phyloP scores from a whole-genome alignment of 1,139 yeast genomes.

The Maudiozyma humilis region DNA sequence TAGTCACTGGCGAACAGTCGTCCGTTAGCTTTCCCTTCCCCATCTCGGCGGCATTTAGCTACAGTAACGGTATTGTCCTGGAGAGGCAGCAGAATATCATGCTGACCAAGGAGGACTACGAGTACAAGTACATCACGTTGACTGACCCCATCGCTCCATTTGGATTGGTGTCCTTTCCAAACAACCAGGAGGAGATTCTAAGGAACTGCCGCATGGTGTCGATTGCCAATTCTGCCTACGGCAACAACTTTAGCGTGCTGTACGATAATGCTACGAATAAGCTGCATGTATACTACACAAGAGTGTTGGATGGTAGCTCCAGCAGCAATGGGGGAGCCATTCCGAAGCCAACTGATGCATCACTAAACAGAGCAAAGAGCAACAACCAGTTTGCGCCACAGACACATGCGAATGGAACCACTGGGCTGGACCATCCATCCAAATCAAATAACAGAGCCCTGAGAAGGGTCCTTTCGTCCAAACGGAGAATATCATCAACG shows the following conservation, averaged over 20 bases:
- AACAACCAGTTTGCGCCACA: not conserved
- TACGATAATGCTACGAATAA: constrained; percentile 14
- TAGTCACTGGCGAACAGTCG: constrained; percentile 20
- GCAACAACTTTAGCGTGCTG: constrained; percentile 21
- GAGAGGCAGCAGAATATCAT: constrained; percentile 13
- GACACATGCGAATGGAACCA: not conserved
- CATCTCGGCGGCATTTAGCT: constrained; percentile 26
- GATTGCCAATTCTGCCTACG: constrained; percentile 18
- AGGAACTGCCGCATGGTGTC: constrained; percentile 17
- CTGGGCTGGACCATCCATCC: constrained; percentile 1
- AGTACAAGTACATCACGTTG: constrained; percentile 25
- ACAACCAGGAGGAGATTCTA: constrained; percentile 12
- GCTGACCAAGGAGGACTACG: constrained; percentile 6
- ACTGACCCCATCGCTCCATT: constrained; percentile 30
- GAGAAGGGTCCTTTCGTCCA: constrained; percentile 1
- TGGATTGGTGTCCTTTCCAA: constrained; percentile 24
- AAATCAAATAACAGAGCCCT: constrained; percentile 1
- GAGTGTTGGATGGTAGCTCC: constrained; percentile 10
- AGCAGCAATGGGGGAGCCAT: too few species aligned
- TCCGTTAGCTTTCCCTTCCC: constrained; percentile 27
- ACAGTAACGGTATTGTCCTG: constrained; percentile 26
- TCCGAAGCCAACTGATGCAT: not conserved
- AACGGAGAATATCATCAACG: constrained; percentile 5
- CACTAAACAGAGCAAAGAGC: not conserved
- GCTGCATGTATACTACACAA: constrained; percentile 26